Base-by-base conservation (phyloP, 2,329 filamentous ascomycete species). In the Fusarium sororula region DNA sequence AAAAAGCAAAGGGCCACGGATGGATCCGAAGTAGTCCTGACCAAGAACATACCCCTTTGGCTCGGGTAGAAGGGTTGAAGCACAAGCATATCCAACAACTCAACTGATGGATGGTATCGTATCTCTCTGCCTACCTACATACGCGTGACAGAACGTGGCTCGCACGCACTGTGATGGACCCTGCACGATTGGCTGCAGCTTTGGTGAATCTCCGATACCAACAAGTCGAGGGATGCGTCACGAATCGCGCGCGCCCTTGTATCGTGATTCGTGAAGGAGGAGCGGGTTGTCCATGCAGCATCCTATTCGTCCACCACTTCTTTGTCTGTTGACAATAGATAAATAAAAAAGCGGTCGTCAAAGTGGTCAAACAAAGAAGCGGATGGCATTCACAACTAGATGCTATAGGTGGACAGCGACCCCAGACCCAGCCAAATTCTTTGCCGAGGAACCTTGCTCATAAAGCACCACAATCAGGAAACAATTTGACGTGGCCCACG, bases 11-110 rank as follows among this genome's bases (percentile, higher is more conserved):
- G 35, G 22, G 45, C 51, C 44, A 35, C 42, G n/a, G 37, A 54
- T 17, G 32, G 45, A 63, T 28, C 39, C 44, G 44, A 60, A 32
- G 47, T 20, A n/a, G 15, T 30, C 24, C 37, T 30, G 38, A 61
- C 24, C 56, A 53, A 39, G 58, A 58, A 58, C 47, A 57, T 48
- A 44, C 48, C 63, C 55, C 71, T 51, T 60, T 58, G 57, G 61
- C 17, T 67, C 73, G 72, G 73, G 54, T 75, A 56, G 72, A 75
- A 73, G 72, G 72, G 72, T 73, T 75, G 72, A 75, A 75, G 63
- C 38, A 20, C 54, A 48, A 50, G 38, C 50, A 66, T 59, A 54
- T 75, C 69, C 68, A 75, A 75, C 69, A 73, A 66, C 57, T 71
- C 68, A 70, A 53, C 50, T 53, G 30, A 37, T 37, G 17, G 30